These are phyloP conservation scores for Blumeria hordei DNA, from an alignment of 2,329 filamentous ascomycete species.

Conservation along the genomic window DNA sequence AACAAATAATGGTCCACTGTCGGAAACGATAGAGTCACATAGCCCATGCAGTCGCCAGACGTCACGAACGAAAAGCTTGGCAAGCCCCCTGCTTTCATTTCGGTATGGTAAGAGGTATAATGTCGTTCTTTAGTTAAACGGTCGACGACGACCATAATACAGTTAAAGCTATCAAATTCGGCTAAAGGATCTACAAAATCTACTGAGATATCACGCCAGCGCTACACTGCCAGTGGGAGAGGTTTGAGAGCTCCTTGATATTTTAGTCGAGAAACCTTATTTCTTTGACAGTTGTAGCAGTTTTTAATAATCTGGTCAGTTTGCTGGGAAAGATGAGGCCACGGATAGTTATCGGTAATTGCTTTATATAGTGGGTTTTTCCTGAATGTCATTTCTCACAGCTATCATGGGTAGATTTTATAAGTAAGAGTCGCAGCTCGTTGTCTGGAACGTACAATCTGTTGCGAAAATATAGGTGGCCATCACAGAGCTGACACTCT, in stretches of 20 bases:
- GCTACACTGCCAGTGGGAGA: background rate
- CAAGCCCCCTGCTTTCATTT: background rate
- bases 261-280: background rate
- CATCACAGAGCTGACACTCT: background rate
- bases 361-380: background rate
- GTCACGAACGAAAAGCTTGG: conserved; percentile 2
- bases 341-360: background rate
- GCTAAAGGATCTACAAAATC: background rate
- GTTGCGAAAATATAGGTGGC: background rate
- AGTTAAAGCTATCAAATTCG: background rate
- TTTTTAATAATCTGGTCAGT: background rate
- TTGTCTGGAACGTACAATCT: background rate
- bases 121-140: background rate
- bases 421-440: background rate
- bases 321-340: background rate
- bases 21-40: conserved; percentile 3
- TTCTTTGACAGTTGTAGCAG: background rate
- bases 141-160: background rate
- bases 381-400: background rate
- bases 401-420: background rate
- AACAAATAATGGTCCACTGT: conserved; percentile 5
- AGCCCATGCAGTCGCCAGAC: conserved; percentile 1
- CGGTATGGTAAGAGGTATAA: background rate
- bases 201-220: background rate
- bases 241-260: background rate